phyloP scores from a whole-genome alignment of 1,284 basidiomycete species.

The Heterobasidion parviporum region DNA sequence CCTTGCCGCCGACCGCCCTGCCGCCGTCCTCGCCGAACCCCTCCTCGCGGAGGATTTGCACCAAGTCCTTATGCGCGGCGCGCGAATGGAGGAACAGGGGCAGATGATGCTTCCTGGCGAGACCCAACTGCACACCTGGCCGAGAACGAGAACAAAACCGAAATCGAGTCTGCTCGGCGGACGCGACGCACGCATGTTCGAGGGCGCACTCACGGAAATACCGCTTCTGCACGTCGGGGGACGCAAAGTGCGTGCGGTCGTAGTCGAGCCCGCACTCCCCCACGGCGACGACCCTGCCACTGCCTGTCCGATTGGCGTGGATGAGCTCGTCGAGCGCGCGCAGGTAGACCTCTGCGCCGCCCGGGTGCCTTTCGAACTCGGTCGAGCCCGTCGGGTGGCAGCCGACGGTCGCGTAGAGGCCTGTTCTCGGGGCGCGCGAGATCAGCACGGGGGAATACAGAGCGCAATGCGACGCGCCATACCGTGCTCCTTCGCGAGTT shows the following conservation, averaged over 20 bases:
- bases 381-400: conserved; percentile 82
- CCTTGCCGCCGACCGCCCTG: conserved; percentile 40
- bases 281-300: conserved; percentile 63
- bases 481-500: conserved; percentile 56
- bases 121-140: conserved; percentile 49
- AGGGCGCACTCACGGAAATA: conserved; percentile 49
- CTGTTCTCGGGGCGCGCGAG: conserved; percentile 22
- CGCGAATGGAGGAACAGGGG: conserved; percentile 86
- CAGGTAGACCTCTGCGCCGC: conserved; percentile 62
- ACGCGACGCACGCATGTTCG: neutral
- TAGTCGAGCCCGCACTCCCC: conserved; percentile 91
- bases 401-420: conserved; percentile 72
- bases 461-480: conserved; percentile 9
- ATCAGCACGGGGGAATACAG: too few relatives aligned
- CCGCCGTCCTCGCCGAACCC: conserved; percentile 57
- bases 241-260: conserved; percentile 71
- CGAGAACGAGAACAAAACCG: neutral
- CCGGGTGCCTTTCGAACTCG: conserved; percentile 61
- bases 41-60: conserved; percentile 59
- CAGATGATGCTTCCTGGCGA: conserved; percentile 68
- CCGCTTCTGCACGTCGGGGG: conserved; percentile 53
- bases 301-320: conserved; percentile 40
- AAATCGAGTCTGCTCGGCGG: neutral
- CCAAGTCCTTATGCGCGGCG: conserved; percentile 67
- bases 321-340: conserved; percentile 52